Evolutionary conservation across 768 basidiomycete genomes (phyloP).

Genomic region (Solioccasus polychromus): DNA sequence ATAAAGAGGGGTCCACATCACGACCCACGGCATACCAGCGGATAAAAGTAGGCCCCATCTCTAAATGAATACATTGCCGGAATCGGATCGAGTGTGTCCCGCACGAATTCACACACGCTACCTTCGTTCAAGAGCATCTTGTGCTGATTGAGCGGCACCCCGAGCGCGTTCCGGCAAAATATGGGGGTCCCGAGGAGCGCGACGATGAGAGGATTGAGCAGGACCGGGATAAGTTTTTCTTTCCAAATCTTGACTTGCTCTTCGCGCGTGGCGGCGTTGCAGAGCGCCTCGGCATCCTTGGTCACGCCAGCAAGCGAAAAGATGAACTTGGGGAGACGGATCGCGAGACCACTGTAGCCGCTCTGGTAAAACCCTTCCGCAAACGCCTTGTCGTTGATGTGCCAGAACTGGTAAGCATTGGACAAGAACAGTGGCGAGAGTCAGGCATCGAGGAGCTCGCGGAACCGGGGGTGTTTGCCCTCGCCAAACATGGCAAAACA

Average conservation of each 20-base stretch:
- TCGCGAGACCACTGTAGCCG: constrained; percentile 67
- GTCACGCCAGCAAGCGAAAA: constrained; percentile 60
- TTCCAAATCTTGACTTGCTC: constrained; percentile 66
- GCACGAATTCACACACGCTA: constrained; percentile 45
- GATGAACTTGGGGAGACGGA: constrained; percentile 56
- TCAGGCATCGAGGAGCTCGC: constrained; percentile 52
- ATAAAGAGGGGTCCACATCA: constrained; percentile 2
- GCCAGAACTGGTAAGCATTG: constrained; percentile 79
- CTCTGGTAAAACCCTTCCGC: constrained; percentile 58
- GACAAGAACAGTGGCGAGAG: constrained; percentile 69
- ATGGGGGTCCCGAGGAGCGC: constrained; percentile 42
- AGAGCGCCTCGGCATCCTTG: constrained; percentile 53
- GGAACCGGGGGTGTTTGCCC: constrained; percentile 58
- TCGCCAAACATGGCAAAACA: constrained; percentile 68
- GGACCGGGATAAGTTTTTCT: constrained; percentile 54
- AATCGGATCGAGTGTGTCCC: constrained; percentile 51
- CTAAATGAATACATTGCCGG: constrained; percentile 49
- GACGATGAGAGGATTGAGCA: constrained; percentile 57
- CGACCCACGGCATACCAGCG: constrained; percentile 36
- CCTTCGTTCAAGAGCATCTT: constrained; percentile 56
- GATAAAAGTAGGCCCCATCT: constrained; percentile 66
- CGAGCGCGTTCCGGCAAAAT: constrained; percentile 75
- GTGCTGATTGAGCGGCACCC: constrained; percentile 71
- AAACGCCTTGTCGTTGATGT: constrained; percentile 51
- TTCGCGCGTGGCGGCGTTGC: constrained; percentile 47